Evolutionary conservation across 2,329 filamentous ascomycete species (phyloP).

Genomic region (Lasiodiplodia sp.): DNA sequence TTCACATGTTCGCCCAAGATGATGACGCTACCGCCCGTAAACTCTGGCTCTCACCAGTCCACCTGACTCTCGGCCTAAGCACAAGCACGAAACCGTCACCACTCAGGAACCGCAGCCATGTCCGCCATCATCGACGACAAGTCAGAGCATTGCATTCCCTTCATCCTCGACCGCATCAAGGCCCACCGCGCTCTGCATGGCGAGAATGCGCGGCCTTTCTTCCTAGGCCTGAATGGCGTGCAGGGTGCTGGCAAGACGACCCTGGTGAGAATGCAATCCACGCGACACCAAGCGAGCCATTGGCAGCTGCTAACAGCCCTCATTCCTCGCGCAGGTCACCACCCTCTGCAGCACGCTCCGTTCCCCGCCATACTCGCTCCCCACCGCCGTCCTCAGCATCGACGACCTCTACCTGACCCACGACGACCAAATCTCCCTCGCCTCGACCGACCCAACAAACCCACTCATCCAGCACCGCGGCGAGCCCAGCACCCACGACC

Average conservation of each 20-base stretch:
- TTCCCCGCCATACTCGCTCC: slow-evolving; percentile 63
- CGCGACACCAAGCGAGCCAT: not conserved
- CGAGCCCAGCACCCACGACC: slow-evolving; percentile 84
- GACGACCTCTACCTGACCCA: slow-evolving; percentile 90
- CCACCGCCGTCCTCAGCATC: slow-evolving; percentile 77
- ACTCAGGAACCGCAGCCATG: slow-evolving; percentile 16
- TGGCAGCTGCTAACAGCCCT: not conserved
- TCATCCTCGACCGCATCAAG: slow-evolving; percentile 69
- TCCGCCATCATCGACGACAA: slow-evolving; percentile 73
- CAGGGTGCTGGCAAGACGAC: slow-evolving; percentile 92
- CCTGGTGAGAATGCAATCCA: slow-evolving; percentile 60
- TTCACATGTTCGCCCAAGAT: slow-evolving; percentile 29
- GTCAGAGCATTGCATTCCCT: slow-evolving; percentile 77
- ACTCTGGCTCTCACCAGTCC: not conserved
- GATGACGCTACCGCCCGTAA: slow-evolving; percentile 26
- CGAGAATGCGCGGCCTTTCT: slow-evolving; percentile 66
- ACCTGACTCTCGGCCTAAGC: slow-evolving; percentile 3
- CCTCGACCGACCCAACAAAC: slow-evolving; percentile 71
- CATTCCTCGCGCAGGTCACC: slow-evolving; percentile 57
- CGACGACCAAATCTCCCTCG: slow-evolving; percentile 70
- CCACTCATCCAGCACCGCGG: slow-evolving; percentile 81
- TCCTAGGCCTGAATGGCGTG: slow-evolving; percentile 85
- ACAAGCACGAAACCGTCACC: not conserved
- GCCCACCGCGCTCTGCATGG: slow-evolving; percentile 51
- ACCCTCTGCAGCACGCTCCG: slow-evolving; percentile 69